Conservation (phyloP, 192 early-diverging fungal species). For the Podila minutissima region DNA sequence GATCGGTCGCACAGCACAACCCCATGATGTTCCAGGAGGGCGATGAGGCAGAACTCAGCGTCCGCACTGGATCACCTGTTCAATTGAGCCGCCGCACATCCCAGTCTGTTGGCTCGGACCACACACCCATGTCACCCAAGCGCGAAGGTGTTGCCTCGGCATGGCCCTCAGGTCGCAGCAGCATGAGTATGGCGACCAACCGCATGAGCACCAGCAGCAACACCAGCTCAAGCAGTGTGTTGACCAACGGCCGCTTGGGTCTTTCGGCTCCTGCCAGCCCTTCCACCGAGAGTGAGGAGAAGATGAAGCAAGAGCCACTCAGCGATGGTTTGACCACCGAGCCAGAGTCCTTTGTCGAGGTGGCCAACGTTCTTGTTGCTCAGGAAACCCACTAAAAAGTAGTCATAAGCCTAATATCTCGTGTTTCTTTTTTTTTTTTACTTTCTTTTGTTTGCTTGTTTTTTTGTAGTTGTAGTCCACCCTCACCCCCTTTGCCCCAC, state of each 20-base stretch:
- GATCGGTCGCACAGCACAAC: conserved; percentile 37
- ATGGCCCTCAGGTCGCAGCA: conserved; percentile 44
- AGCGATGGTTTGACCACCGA: not conserved
- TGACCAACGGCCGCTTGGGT: conserved; percentile 1
- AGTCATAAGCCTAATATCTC: too few species aligned
- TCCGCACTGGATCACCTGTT: not conserved
- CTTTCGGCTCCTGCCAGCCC: not conserved
- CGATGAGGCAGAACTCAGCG: conserved; percentile 6
- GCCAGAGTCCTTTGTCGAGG: not conserved
- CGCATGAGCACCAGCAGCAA: conserved; percentile 36
- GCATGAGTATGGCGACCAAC: conserved; percentile 31
- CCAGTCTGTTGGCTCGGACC: conserved; percentile 10
- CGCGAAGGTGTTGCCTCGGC: conserved; percentile 1
- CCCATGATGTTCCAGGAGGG: conserved; percentile 16
- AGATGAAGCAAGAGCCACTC: not conserved
- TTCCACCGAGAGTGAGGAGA: not conserved
- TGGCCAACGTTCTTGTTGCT: not conserved
- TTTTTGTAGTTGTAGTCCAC: too few species aligned
- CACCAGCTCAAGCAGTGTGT: conserved; percentile 17
- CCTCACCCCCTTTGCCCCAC: too few species aligned
- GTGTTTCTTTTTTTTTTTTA: too few species aligned
- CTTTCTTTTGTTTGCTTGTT: too few species aligned
- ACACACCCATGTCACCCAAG: conserved; percentile 13
- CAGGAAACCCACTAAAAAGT: not conserved
- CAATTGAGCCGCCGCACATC: conserved; percentile 13